Evolutionary conservation across 306 rosid species (phyloP), one percentile per base, ranked within the genome.

Genomic region (Castanea sativa): DNA sequence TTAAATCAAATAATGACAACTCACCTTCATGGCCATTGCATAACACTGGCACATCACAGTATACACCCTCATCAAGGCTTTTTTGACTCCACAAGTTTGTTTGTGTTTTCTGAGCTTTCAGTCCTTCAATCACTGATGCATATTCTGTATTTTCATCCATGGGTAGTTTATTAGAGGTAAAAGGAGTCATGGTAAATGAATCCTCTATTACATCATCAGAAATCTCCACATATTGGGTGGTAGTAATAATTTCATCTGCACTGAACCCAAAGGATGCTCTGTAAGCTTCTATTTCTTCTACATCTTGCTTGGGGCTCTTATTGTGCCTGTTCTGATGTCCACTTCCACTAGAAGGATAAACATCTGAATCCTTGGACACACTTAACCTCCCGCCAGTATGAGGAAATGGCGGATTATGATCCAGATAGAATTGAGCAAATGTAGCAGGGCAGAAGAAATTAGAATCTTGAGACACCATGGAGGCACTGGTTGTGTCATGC

Each of bases 221-320:
- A 82, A 96, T 96, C 89, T 96, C 99, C 76, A 93, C 98, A 32
- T 93, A 96, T 13, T 96, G 94, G 63, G 92, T 8, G 41, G 99
- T 93, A 45, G 92, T 88, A 82, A 93, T 88, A 76, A 96, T 90
- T 87, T 96, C 99, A 88, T 96, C 99, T n/a, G 99, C 99, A 83
- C 99, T 96, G 84, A 96, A 96, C 83, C 99, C 99, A 85, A 96
- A 96, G 35, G 99, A 96, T 82, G 99, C 99, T 77, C 99, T 87
- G 80, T 96, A 96, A 58, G 99, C 99, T 89, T 96, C 99, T 81
- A 91, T 60, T 83, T 96, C 99, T 85, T 96, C 99, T 78, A 87
- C 94, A 81, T 96, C 99, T 84, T 96, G 99, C 89, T 91, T 93
- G 77, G 99, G 96, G 80, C 94, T 92, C 84, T 83, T 88, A 76